Base-by-base conservation (phyloP, 78 protist species). In the Paulinella micropora region DNA sequence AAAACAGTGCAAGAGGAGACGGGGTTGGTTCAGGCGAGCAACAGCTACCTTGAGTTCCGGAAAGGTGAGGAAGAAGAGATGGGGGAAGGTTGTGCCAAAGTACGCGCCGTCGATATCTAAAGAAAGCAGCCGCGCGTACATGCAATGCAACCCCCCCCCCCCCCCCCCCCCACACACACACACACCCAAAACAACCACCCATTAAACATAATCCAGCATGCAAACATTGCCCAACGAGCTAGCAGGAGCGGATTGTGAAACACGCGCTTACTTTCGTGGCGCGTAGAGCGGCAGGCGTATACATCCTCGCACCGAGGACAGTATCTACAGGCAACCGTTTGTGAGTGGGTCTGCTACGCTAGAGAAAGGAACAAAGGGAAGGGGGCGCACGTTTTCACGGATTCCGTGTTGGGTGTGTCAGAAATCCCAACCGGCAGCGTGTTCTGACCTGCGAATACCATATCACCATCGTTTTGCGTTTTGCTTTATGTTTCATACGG, bases 21-120 rank as follows among this genome's bases (percentile, higher is more conserved):
- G n/a, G n/a, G n/a, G n/a, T n/a, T n/a, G n/a, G n/a, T n/a, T n/a
- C n/a, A n/a, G n/a, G n/a, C n/a, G n/a, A n/a, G n/a, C n/a, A n/a
- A n/a, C n/a, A n/a, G n/a, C n/a, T n/a, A n/a, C n/a, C n/a, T n/a
- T 83, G 51, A 91, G 83, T 37, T 94, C 96, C 1, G 96, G 95
- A 67, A 91, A 93, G 31, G 86, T 69, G 0, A 91, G 92, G 38
- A 95, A 32, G 90, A 97, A 92, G 15, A 97, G 88, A 34, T 95
- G 97, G n/a, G 98, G 95, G 81, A 96, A 97, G 0, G 97, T 94
- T 0, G 98, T 96, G n/a, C 97, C 97, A 86, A 96, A 97, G 91
- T 92, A 97, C 23, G 97, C 96, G 36, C 98, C 98, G 40, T 97
- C 98, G 81, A 97, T 90, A 39, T 92, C 90, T n/a, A n/a, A n/a